Evolutionary conservation across 73 alveolate genomes (phyloP).

Genomic region (Paramecium sexaurelia): DNA sequence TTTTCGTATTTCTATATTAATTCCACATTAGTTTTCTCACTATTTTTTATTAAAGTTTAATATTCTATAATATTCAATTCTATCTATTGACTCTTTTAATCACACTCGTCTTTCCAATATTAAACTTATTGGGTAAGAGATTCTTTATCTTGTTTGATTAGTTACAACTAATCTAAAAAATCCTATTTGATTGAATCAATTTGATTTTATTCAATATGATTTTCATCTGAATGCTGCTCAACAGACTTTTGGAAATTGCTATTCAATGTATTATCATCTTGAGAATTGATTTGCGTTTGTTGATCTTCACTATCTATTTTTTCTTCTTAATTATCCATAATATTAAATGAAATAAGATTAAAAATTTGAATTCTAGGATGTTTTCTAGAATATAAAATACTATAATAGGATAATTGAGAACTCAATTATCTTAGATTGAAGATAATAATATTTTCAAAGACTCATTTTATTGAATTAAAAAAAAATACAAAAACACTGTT

Average conservation of each 20-base stretch:
- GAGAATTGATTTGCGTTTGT: neutral
- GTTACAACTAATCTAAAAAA: neutral
- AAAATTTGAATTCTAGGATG: neutral
- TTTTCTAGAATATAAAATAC: neutral
- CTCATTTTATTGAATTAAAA: neutral
- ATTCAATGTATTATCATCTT: neutral
- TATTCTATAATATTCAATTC: neutral
- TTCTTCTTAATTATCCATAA: neutral
- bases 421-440: too few relatives aligned
- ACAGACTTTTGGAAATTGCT: neutral
- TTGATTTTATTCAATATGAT: neutral
- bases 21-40: neutral
- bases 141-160: neutral
- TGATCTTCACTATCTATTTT: neutral
- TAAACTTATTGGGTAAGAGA: neutral
- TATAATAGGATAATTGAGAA: neutral
- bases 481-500: neutral
- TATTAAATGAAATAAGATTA: neutral
- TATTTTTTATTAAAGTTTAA: neutral
- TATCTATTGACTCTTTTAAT: neutral
- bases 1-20: neutral
- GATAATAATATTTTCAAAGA: too few relatives aligned
- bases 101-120: neutral
- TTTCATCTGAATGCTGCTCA: neutral
- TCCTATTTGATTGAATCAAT: neutral